Percentiles rank a stretch among this genome's conserved stretches.
These are phyloP conservation scores for Naganishia sp. DNA, from an alignment of 1,284 basidiomycete species.

Conservation along the genomic window DNA sequence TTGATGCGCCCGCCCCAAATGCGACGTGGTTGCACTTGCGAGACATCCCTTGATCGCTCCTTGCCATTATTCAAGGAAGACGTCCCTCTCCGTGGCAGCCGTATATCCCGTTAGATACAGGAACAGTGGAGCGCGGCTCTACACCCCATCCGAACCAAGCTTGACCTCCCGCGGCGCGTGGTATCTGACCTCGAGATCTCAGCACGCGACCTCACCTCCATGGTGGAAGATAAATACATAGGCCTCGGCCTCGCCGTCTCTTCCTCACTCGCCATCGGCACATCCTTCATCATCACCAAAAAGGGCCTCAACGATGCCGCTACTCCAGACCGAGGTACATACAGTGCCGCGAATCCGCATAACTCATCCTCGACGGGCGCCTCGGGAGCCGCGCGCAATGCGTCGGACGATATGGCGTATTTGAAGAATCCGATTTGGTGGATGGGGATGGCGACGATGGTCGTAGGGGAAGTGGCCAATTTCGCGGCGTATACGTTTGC, in stretches of 20 bases:
- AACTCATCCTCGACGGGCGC: not conserved
- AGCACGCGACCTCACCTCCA: slow-evolving; percentile 42
- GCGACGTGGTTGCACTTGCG: too few species aligned
- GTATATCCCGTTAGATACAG: too few species aligned
- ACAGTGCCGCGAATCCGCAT: slow-evolving; percentile 56
- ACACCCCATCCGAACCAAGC: too few species aligned
- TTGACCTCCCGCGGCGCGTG: too few species aligned
- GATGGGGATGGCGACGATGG: slow-evolving; percentile 90
- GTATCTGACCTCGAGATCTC: too few species aligned
- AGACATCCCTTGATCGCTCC: too few species aligned
- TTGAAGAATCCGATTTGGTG: slow-evolving; percentile 96
- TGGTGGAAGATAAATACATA: slow-evolving; percentile 89
- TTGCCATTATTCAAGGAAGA: too few species aligned
- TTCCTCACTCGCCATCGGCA: slow-evolving; percentile 44
- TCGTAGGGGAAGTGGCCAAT: slow-evolving; percentile 94
- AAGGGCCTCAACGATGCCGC: slow-evolving; percentile 86
- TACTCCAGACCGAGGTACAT: slow-evolving; percentile 58
- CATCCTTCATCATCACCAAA: slow-evolving; percentile 94
- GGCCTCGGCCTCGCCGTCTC: slow-evolving; percentile 77
- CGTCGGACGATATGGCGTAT: slow-evolving; percentile 80
- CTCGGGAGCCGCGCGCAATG: slow-evolving; percentile 37
- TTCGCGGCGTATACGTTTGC: slow-evolving; percentile 99
- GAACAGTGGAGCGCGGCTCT: too few species aligned
- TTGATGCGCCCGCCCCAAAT: too few species aligned
- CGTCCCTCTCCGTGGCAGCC: too few species aligned